Percentiles rank a stretch among this genome's conserved stretches.
phyloP scores from a whole-genome alignment of 108 stramenopile species.

The Conticribra guillardii region DNA sequence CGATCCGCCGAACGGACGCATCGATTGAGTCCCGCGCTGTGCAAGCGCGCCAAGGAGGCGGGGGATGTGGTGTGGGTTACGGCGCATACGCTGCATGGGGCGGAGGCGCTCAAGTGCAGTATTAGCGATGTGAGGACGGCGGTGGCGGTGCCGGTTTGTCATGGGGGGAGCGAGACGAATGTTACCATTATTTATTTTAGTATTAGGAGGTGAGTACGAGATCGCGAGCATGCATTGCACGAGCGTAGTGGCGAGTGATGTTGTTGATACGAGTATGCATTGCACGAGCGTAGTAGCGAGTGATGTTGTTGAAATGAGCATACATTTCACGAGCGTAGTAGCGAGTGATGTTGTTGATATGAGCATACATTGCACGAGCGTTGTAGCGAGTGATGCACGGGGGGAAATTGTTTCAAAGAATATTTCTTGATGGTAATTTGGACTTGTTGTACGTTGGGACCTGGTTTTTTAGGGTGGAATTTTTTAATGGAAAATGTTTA shows the following conservation, averaged over 20 bases:
- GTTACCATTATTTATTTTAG: constrained; percentile 90
- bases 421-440: no score
- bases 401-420: no score
- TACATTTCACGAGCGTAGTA: no score
- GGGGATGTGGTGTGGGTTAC: constrained; percentile 90
- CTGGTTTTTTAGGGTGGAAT: no score
- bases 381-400: not conserved
- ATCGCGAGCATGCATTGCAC: no score
- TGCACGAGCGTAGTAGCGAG: not conserved
- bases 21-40: constrained; percentile 84
- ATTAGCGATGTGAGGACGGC: constrained; percentile 88
- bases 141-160: constrained; percentile 89
- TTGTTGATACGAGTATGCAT: no score
- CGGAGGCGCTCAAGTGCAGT: constrained; percentile 76
- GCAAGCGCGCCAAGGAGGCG: constrained; percentile 90
- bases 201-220: constrained; percentile 75
- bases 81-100: constrained; percentile 69
- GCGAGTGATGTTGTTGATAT: not conserved
- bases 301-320: not conserved
- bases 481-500: no score
- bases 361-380: no score
- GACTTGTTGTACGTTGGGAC: no score
- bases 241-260: not conserved
- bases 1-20: constrained; percentile 75
- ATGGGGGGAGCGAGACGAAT: constrained; percentile 78